A percentile compares a stretch with the other conserved stretches of the same genome.
phyloP scores from a whole-genome alignment of 2,329 filamentous ascomycete genomes.

The Fusarium continuum region DNA sequence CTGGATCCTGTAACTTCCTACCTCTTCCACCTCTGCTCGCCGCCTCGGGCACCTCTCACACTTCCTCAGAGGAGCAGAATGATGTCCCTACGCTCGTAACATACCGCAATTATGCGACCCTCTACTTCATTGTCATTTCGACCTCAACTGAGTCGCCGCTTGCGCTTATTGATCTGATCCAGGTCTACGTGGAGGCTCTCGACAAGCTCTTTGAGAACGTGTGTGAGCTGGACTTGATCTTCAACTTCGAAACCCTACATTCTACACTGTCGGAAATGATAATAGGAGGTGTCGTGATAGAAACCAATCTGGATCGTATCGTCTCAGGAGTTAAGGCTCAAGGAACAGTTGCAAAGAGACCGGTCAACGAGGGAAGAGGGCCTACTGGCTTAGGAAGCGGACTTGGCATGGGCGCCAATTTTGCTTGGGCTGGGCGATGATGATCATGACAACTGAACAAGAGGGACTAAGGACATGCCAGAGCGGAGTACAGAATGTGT shows the following conservation, averaged over 20 bases:
- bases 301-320: conserved; percentile 89
- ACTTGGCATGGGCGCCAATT: conserved; percentile 65
- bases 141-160: conserved; percentile 96
- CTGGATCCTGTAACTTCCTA: conserved; percentile 97
- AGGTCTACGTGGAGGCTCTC: conserved; percentile 96
- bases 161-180: conserved; percentile 93
- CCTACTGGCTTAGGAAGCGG: conserved; percentile 57
- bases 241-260: conserved; percentile 98
- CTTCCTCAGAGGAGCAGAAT: conserved; percentile 74
- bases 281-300: conserved; percentile 91
- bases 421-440: conserved; percentile 62
- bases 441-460: conserved; percentile 11
- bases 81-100: conserved; percentile 95
- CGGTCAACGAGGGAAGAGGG: conserved; percentile 73
- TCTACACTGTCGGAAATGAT: conserved; percentile 93
- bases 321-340: conserved; percentile 83
- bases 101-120: conserved; percentile 96
- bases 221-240: conserved; percentile 97
- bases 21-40: conserved; percentile 76
- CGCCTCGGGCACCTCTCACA: conserved; percentile 69
- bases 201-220: conserved; percentile 98
- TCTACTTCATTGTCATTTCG: conserved; percentile 98
- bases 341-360: conserved; percentile 79
- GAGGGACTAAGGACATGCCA: conserved; percentile 4
- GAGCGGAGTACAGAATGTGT: conserved; percentile 32